Conservation (phyloP, 441 rosid species). For the Aleurites moluccanus region DNA sequence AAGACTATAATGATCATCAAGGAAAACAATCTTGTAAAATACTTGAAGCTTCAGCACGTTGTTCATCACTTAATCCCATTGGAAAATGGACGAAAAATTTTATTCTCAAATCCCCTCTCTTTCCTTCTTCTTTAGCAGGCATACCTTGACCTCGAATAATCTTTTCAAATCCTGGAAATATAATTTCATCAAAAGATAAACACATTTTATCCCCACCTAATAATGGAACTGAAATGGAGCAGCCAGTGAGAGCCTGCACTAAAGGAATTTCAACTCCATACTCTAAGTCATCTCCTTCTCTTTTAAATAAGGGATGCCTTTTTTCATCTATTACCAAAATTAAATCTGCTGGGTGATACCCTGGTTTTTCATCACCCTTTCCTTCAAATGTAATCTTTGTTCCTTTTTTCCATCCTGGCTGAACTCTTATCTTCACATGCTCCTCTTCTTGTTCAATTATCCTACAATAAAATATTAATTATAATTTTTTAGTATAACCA, state of each 20-base stretch:
- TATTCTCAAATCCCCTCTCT: slow-evolving; percentile 62
- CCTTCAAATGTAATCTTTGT: slow-evolving; percentile 84
- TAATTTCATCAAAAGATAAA: slow-evolving; percentile 43
- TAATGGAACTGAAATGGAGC: slow-evolving; percentile 64
- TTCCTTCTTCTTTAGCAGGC: slow-evolving; percentile 52
- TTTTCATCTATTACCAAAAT: slow-evolving; percentile 57
- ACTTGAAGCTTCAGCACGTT: slow-evolving; percentile 41
- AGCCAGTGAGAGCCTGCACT: slow-evolving; percentile 71
- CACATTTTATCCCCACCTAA: slow-evolving; percentile 59
- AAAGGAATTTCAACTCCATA: slow-evolving; percentile 65
- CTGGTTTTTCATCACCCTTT: slow-evolving; percentile 73
- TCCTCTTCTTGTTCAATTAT: slow-evolving; percentile 60
- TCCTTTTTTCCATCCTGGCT: slow-evolving; percentile 93
- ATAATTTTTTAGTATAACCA: no score
- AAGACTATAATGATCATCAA: slow-evolving; percentile 16
- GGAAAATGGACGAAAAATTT: slow-evolving; percentile 64
- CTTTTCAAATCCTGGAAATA: slow-evolving; percentile 64
- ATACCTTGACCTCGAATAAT: slow-evolving; percentile 72
- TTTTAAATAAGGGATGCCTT: slow-evolving; percentile 56
- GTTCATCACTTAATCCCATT: slow-evolving; percentile 41
- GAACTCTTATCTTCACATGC: slow-evolving; percentile 52
- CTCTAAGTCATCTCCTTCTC: slow-evolving; percentile 64
- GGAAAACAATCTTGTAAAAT: slow-evolving; percentile 53
- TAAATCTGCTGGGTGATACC: slow-evolving; percentile 65
- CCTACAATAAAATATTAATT: slow-evolving; percentile 35